Base-by-base conservation (phyloP, 805 yeast species). In the Pichia scutulata region DNA sequence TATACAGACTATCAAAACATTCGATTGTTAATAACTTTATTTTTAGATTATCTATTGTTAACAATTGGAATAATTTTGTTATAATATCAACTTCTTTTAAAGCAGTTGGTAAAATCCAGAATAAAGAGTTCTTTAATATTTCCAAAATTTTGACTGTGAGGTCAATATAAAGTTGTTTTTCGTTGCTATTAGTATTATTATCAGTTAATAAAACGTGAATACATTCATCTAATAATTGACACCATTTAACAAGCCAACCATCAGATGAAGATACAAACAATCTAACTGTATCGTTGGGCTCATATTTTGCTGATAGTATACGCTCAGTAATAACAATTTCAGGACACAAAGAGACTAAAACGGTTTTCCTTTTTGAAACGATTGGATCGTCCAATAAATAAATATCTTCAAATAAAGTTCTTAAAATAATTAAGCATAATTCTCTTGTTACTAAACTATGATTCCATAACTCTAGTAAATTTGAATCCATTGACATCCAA, bases 371-470 rank as follows among this genome's bases (percentile, higher is more conserved):
- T 57, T 81, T 84, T 33, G 90, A 74, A 2, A 96, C 96, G 21
- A 89, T 78, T 23, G 97, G 85, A 63, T 93, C 99, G 57, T 93
- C 98, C 44, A 93, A 73, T 47, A 95, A 71, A 62, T 89, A 93
- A 12, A 93, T 80, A 63, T 93, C 99, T 68, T 93, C 99, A 62
- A 92, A 93, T 18, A 93, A 68, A 4, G 95, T 89, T 60, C 97
- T 73, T 56, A 88, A 78, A 7, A 93, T 85, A 44, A 86, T 80
- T 23, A 92, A 70, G 2, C 90, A 74, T 45, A 93, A 70, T 61
- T 89, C 96, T 55, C 96, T 74, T 4, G 90, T 75, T 23, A 79
- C 76, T 18, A 73, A 67, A 47, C 77, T 78, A 52, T 69, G 70
- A 50, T 76, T 73, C 98, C 98, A 93, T 55, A 93, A 69, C 46